Percentiles rank a stretch among this genome's conserved stretches.
Evolutionary conservation across 2,329 filamentous ascomycete species (phyloP).

Genomic region (Colletotrichum spaethianum): DNA sequence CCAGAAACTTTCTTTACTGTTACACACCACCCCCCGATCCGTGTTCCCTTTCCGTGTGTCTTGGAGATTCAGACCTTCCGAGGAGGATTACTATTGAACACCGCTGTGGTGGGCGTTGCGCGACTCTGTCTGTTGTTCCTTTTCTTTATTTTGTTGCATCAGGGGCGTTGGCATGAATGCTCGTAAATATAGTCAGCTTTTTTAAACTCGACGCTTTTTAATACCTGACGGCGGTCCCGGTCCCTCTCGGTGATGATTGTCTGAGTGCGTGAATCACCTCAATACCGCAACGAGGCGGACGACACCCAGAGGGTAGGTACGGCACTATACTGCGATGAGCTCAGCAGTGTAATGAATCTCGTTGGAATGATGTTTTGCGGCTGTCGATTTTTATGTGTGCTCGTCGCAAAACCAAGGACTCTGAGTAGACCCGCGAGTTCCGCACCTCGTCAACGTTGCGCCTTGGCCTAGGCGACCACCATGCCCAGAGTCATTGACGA

Average conservation of each 20-base stretch:
- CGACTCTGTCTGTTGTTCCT: neutral
- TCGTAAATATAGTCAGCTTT: conserved; percentile 36
- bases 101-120: conserved; percentile 5
- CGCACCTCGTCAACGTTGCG: too few species aligned
- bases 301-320: too few species aligned
- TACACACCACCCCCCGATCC: neutral
- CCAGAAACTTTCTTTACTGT: conserved; percentile 40
- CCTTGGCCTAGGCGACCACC: too few species aligned
- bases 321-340: too few species aligned
- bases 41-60: neutral
- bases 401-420: too few species aligned
- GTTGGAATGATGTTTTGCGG: too few species aligned
- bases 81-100: conserved; percentile 2
- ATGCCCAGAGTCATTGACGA: too few species aligned
- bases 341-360: too few species aligned
- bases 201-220: neutral
- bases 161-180: conserved; percentile 40
- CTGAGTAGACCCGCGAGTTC: too few species aligned
- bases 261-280: neutral
- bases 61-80: conserved; percentile 25
- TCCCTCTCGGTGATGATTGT: neutral
- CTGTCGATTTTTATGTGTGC: too few species aligned
- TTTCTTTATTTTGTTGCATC: conserved; percentile 26
- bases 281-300: neutral
- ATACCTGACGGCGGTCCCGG: neutral